Percentiles rank a stretch among this genome's conserved stretches.
Evolutionary conservation across 352 stramenopile genomes (phyloP).

Genomic region (Globisporangium barbulae): DNA sequence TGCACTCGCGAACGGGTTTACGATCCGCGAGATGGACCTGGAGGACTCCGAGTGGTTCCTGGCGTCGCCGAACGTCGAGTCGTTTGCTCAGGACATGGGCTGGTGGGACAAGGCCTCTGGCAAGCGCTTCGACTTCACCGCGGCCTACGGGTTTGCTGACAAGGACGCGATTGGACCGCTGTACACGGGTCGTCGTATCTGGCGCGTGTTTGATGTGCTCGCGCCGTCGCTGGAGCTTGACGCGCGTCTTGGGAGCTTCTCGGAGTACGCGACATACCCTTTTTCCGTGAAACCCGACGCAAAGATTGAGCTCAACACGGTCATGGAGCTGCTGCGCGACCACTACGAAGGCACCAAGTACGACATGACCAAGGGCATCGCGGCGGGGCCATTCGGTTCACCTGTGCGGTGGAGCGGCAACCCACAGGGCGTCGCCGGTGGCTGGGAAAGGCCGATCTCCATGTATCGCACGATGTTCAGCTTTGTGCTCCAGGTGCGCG

Average conservation of each 20-base stretch:
- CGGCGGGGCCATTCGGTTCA: conserved; percentile 88
- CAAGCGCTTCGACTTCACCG: conserved; percentile 39
- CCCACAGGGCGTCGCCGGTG: conserved; percentile 45
- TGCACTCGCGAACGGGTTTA: conserved; percentile 88
- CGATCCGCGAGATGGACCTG: conserved; percentile 80
- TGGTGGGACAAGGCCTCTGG: conserved; percentile 47
- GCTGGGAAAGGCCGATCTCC: conserved; percentile 89
- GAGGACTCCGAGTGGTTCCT: conserved; percentile 70
- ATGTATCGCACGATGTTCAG: conserved; percentile 88
- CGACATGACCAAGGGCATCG: conserved; percentile 81
- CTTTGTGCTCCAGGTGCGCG: conserved; percentile 67
- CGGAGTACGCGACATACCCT: conserved; percentile 53
- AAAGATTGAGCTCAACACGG: conserved; percentile 42
- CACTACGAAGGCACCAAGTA: conserved; percentile 91
- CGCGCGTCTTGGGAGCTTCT: conserved; percentile 29
- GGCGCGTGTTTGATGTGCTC: conserved; percentile 69
- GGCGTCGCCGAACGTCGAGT: conserved; percentile 69
- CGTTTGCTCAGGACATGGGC: conserved; percentile 65
- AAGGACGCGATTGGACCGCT: conserved; percentile 30
- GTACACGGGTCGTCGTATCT: conserved; percentile 64
- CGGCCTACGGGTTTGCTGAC: conserved; percentile 38
- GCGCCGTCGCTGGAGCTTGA: conserved; percentile 56
- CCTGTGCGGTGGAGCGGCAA: conserved; percentile 81
- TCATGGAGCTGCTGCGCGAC: conserved; percentile 86
- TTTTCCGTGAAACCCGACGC: conserved; percentile 70